A percentile compares a stretch with the other conserved stretches of the same genome.
Evolutionary conservation across 2,329 filamentous ascomycete species (phyloP).

Genomic region (Myriosclerotinia scirpicola): DNA sequence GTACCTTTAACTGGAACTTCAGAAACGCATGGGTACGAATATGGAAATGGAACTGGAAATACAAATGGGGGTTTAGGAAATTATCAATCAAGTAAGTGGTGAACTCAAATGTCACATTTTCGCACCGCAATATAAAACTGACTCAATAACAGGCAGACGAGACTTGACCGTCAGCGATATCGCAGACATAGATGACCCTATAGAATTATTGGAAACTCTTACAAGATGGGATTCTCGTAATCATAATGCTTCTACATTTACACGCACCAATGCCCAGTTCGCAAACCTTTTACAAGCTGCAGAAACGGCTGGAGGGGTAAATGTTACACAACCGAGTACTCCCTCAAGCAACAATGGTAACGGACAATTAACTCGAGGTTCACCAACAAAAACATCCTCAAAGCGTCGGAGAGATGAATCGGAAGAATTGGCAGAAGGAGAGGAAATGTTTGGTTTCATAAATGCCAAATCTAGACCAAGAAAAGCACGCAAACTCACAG

Average conservation of each 20-base stretch:
- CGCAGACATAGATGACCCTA: slow-evolving; percentile 32
- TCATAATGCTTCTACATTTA: background rate
- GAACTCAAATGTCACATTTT: slow-evolving; percentile 22
- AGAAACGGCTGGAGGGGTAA: slow-evolving; percentile 32
- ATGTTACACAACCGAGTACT: slow-evolving; percentile 16
- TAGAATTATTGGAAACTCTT: slow-evolving; percentile 35
- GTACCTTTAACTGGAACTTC: background rate
- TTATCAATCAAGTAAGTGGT: slow-evolving; percentile 15
- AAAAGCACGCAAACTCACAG: slow-evolving; percentile 26
- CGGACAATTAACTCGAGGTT: slow-evolving; percentile 1
- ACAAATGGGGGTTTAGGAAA: slow-evolving; percentile 25
- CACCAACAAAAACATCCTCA: background rate
- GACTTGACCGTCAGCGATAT: slow-evolving; percentile 25
- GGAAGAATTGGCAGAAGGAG: slow-evolving; percentile 17
- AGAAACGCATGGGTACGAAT: slow-evolving; percentile 19
- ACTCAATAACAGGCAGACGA: slow-evolving; percentile 28
- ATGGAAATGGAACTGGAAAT: slow-evolving; percentile 23
- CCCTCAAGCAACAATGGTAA: slow-evolving; percentile 14
- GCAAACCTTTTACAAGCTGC: slow-evolving; percentile 36
- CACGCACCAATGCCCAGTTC: slow-evolving; percentile 33
- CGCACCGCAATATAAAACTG: slow-evolving; percentile 24
- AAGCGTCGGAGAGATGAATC: slow-evolving; percentile 19
- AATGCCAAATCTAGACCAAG: slow-evolving; percentile 14
- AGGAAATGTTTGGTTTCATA: slow-evolving; percentile 22
- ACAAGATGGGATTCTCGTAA: slow-evolving; percentile 31